Percentiles rank a stretch among this genome's conserved stretches.
phyloP scores from a whole-genome alignment of 1,139 yeast genomes.

The Yamadazyma diospyri region DNA sequence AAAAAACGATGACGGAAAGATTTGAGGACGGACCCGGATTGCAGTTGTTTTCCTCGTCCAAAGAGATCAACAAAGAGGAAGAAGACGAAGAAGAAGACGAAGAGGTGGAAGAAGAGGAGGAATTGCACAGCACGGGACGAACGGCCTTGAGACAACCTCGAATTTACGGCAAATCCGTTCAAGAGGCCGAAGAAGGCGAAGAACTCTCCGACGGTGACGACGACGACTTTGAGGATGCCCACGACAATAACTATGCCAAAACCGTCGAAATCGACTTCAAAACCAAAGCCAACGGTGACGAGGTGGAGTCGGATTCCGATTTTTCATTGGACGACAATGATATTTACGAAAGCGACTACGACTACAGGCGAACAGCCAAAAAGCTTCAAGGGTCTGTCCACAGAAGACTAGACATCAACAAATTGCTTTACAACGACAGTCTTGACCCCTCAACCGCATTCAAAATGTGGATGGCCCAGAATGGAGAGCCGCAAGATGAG shows the following conservation, averaged over 20 bases:
- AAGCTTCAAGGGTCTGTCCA: conserved; percentile 38
- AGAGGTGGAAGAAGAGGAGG: conserved; percentile 17
- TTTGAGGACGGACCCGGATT: conserved; percentile 66
- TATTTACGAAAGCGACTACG: conserved; percentile 15
- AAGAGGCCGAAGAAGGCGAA: conserved; percentile 45
- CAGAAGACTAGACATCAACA: conserved; percentile 75
- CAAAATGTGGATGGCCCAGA: conserved; percentile 63
- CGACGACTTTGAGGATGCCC: conserved; percentile 32
- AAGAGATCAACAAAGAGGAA: conserved; percentile 36
- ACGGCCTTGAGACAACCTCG: conserved; percentile 56
- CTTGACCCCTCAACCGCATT: conserved; percentile 74
- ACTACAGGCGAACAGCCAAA: conserved; percentile 43
- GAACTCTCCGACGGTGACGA: conserved; percentile 43
- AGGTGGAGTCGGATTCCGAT: conserved; percentile 49
- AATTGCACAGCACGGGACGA: conserved; percentile 50
- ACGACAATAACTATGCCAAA: conserved; percentile 30
- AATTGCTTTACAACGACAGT: conserved; percentile 73
- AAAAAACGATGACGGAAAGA: conserved; percentile 59
- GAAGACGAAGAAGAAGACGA: conserved; percentile 34
- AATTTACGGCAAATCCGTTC: conserved; percentile 51
- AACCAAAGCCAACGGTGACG: conserved; percentile 38
- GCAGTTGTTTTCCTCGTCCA: conserved; percentile 62
- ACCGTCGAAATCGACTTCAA: conserved; percentile 52
- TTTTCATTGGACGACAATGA: conserved; percentile 35
- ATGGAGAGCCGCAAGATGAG: conserved; percentile 43